Evolutionary conservation across 192 early-diverging fungal species (phyloP).

Genomic region (Coemansia sp.): DNA sequence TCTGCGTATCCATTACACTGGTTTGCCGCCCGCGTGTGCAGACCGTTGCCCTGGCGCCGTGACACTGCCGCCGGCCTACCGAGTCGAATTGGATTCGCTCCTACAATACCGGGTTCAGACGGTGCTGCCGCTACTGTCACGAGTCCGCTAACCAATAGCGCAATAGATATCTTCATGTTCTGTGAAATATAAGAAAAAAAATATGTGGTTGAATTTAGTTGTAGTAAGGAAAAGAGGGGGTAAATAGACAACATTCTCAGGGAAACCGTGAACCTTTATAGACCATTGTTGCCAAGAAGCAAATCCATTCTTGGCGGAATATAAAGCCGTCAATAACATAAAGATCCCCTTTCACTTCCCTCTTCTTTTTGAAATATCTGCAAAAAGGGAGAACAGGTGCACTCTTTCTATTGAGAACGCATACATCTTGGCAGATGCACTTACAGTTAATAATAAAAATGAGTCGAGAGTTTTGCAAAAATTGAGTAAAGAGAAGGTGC

Average conservation of each 20-base stretch:
- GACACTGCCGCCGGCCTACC: background rate
- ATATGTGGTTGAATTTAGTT: background rate
- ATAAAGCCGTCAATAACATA: background rate
- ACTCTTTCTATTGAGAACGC: background rate
- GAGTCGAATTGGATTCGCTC: background rate
- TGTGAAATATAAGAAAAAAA: background rate
- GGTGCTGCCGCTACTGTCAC: background rate
- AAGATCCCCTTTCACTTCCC: background rate
- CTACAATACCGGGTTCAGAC: background rate
- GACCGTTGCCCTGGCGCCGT: slow-evolving; percentile 2
- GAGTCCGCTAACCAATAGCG: slow-evolving; percentile 1
- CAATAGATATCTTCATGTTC: background rate
- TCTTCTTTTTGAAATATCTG: background rate
- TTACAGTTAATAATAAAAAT: background rate
- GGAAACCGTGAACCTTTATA: background rate
- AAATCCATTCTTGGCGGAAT: slow-evolving; percentile 1
- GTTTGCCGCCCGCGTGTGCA: slow-evolving; percentile 2
- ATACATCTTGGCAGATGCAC: background rate
- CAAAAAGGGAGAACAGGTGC: background rate
- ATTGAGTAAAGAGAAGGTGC: background rate
- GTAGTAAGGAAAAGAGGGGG: background rate
- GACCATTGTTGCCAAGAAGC: background rate
- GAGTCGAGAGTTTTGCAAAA: background rate
- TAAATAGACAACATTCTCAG: background rate
- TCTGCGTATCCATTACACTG: slow-evolving; percentile 70